phyloP scores from a whole-genome alignment of 352 stramenopile genomes.

The Phytophthora podocarpi region DNA sequence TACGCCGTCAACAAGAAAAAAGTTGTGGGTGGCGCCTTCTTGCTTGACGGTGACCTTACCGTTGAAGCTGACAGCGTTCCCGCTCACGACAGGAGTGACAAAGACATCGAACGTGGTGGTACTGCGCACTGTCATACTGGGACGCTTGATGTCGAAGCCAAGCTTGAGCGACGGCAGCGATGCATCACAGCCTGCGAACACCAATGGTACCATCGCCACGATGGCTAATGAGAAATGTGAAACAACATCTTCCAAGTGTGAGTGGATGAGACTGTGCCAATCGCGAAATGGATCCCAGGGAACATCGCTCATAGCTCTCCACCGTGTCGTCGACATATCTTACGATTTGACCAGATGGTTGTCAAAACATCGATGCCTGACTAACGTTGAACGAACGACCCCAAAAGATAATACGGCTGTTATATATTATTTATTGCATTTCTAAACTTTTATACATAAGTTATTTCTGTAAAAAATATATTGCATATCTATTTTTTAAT shows the following conservation, averaged over 20 bases:
- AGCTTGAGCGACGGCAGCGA: conserved; percentile 37
- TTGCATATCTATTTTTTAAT: too few relatives aligned
- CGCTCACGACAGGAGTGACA: conserved; percentile 36
- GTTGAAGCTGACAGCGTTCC: conserved; percentile 40
- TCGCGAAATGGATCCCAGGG: conserved; percentile 9
- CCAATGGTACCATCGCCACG: background rate
- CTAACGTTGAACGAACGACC: too few relatives aligned
- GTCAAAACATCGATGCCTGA: too few relatives aligned
- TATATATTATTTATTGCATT: too few relatives aligned
- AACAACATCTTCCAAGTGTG: conserved; percentile 10
- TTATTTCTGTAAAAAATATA: too few relatives aligned
- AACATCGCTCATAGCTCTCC: too few relatives aligned
- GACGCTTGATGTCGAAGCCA: conserved; percentile 49
- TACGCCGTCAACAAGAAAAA: conserved; percentile 41
- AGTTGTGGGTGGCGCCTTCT: conserved; percentile 39
- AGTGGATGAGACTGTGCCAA: background rate
- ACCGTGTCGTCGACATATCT: conserved; percentile 7
- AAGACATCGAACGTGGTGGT: conserved; percentile 43
- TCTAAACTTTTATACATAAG: too few relatives aligned
- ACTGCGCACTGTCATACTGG: conserved; percentile 47
- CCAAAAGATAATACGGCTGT: too few relatives aligned
- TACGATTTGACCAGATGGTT: conserved; percentile 19
- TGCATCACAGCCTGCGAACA: background rate
- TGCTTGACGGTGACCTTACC: conserved; percentile 40
- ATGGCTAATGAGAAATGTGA: background rate